Conservation (phyloP, 306 rosid species). For the Rubus idaeus region DNA sequence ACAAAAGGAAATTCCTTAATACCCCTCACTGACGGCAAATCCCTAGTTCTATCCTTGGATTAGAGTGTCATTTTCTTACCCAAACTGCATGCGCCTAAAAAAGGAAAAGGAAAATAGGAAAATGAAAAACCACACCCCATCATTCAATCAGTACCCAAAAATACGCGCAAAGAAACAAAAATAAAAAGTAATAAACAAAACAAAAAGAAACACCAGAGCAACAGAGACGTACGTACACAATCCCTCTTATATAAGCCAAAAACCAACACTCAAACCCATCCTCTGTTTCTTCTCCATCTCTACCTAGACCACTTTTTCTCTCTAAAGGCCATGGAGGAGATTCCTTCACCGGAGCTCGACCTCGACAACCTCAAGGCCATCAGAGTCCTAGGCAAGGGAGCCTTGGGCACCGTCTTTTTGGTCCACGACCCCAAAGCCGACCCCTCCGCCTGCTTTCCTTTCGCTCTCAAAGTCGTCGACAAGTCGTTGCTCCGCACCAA, state of each 20-base stretch:
- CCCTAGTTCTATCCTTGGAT: no score
- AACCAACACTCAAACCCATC: constrained; percentile 20
- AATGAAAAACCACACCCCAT: background rate
- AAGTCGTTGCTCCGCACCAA: constrained; percentile 54
- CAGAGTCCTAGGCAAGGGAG: constrained; percentile 81
- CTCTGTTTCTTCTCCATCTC: background rate
- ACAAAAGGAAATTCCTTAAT: no score
- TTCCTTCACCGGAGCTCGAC: constrained; percentile 43
- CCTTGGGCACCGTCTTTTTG: constrained; percentile 93
- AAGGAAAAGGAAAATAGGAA: background rate
- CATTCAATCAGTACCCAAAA: background rate
- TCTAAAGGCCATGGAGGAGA: constrained; percentile 31
- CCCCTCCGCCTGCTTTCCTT: constrained; percentile 30
- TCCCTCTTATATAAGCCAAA: constrained; percentile 25
- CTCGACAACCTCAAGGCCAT: constrained; percentile 58
- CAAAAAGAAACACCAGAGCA: background rate
- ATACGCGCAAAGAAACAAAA: background rate
- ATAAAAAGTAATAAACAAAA: background rate
- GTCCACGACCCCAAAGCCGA: constrained; percentile 44
- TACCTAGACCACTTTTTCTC: background rate
- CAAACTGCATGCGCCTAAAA: background rate
- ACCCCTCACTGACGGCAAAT: no score
- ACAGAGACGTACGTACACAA: background rate
- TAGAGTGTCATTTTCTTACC: background rate
- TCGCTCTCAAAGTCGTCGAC: constrained; percentile 82